These are phyloP conservation scores for Pachysolen tannophilus DNA, from an alignment of 805 yeast species.

Conservation along the genomic window DNA sequence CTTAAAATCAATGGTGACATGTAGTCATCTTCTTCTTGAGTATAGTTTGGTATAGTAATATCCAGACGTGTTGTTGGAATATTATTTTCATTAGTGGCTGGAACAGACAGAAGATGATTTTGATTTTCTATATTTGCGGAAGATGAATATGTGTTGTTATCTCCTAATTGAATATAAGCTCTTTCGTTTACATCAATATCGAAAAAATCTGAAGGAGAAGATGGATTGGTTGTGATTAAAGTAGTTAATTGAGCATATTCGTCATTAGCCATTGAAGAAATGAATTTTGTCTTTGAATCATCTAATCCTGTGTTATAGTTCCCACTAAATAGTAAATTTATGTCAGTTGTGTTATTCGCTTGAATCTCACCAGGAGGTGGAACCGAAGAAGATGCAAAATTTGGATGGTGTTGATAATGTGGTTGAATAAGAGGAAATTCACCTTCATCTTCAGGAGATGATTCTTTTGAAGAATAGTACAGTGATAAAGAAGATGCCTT, in stretches of 20 bases:
- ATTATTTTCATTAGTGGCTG: conserved; percentile 3
- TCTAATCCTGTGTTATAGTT: conserved; percentile 6
- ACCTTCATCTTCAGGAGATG: background rate
- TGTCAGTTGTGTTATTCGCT: conserved; percentile 6
- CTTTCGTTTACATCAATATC: conserved; percentile 19
- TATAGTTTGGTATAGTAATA: conserved; percentile 31
- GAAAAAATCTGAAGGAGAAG: conserved; percentile 22
- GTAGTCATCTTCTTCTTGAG: conserved; percentile 33
- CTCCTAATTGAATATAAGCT: conserved; percentile 11
- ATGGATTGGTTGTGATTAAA: conserved; percentile 25
- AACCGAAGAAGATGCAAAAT: conserved; percentile 1
- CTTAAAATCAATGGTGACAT: conserved; percentile 51
- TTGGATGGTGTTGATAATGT: background rate
- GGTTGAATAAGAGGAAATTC: background rate
- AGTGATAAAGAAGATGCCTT: no score
- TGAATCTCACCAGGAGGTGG: conserved; percentile 3
- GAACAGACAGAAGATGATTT: background rate
- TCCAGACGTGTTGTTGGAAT: conserved; percentile 20
- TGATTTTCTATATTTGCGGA: background rate
- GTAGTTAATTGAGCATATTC: conserved; percentile 34
- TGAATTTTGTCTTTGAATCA: conserved; percentile 16
- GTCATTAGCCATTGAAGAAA: conserved; percentile 29
- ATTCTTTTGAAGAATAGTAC: background rate
- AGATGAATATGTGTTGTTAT: background rate
- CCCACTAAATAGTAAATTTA: conserved; percentile 7